Base-by-base conservation (phyloP, 2,329 filamentous ascomycete species). In the Camptophora hylomeconis region DNA sequence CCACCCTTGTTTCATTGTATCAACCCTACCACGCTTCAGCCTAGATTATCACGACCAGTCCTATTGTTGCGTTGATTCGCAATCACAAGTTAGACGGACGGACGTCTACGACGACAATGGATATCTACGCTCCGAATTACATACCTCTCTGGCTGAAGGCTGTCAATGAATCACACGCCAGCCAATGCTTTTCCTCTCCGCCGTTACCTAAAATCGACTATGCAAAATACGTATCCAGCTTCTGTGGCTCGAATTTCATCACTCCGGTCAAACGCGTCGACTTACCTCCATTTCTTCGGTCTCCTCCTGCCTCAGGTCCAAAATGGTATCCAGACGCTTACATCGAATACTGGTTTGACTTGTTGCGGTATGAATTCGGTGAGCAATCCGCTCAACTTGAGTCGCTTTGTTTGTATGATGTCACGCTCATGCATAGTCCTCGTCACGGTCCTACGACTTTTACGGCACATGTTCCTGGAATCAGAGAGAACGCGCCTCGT, bases 101-200 rank as follows among this genome's bases (percentile, higher is more conserved):
- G n/a, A n/a, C n/a, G n/a, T n/a, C n/a, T n/a, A n/a, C n/a, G n/a
- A n/a, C n/a, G n/a, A n/a, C n/a, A n/a, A n/a, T 40, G 4, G 41
- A 49, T 24, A 35, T 48, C 12, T 45, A 46, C 32, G 41, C 43
- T 13, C 32, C 33, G 9, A 35, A 33, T 13, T 47, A 46, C 31
- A 36, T 45, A 9, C 45, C 44, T 5, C 28, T 34, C 10, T 43
- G 43, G 28, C 38, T 48, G 7, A 23, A 33, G 24, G 46, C 45
- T 9, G 37, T 48, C 19, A 48, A 49, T 23, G 35, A 39, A 17
- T 46, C 45, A n/a, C 38, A 39, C 4, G 43, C 45, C 2, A 34
- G 38, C 14, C 22, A 36, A 8, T n/a, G n/a, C n/a, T 31, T 34
- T 7, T 26, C 24, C 20, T 38, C 39, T 23, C 31, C 27, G n/a